These are phyloP conservation scores for Phytophthora europaea DNA, from an alignment of 352 stramenopile species.

Conservation along the genomic window DNA sequence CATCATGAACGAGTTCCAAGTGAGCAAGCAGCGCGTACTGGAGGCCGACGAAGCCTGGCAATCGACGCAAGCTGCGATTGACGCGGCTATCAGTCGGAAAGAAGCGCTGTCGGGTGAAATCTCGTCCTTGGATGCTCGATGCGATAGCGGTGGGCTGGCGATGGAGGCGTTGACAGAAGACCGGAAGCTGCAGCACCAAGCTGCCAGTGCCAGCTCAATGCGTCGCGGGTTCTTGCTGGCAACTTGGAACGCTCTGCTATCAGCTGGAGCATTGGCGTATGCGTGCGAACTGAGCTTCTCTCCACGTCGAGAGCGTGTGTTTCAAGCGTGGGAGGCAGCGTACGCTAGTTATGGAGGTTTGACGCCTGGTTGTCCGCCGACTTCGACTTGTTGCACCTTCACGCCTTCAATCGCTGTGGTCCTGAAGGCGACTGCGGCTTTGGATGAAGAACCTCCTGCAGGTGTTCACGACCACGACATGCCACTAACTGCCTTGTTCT, in stretches of 20 bases:
- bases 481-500: slow-evolving; percentile 23
- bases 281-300: slow-evolving; percentile 22
- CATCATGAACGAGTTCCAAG: slow-evolving; percentile 74
- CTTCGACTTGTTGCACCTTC: slow-evolving; percentile 30
- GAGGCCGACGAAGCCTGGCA: slow-evolving; percentile 59
- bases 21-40: slow-evolving; percentile 67
- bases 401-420: slow-evolving; percentile 35
- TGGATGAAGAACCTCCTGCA: background rate
- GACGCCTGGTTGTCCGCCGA: slow-evolving; percentile 32
- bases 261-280: slow-evolving; percentile 55
- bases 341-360: slow-evolving; percentile 33
- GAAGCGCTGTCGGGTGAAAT: slow-evolving; percentile 48
- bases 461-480: slow-evolving; percentile 12
- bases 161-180: slow-evolving; percentile 56
- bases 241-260: slow-evolving; percentile 68
- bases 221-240: slow-evolving; percentile 38
- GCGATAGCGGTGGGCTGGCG: slow-evolving; percentile 41
- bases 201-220: slow-evolving; percentile 18
- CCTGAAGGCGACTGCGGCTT: slow-evolving; percentile 10
- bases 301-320: slow-evolving; percentile 16
- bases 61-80: slow-evolving; percentile 34
- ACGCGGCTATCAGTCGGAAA: slow-evolving; percentile 37
- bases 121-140: slow-evolving; percentile 26
- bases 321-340: slow-evolving; percentile 32
- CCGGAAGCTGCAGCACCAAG: slow-evolving; percentile 31